These are phyloP conservation scores for Paxillus ammoniavirescens DNA, from an alignment of 768 basidiomycete genomes.

Conservation along the genomic window DNA sequence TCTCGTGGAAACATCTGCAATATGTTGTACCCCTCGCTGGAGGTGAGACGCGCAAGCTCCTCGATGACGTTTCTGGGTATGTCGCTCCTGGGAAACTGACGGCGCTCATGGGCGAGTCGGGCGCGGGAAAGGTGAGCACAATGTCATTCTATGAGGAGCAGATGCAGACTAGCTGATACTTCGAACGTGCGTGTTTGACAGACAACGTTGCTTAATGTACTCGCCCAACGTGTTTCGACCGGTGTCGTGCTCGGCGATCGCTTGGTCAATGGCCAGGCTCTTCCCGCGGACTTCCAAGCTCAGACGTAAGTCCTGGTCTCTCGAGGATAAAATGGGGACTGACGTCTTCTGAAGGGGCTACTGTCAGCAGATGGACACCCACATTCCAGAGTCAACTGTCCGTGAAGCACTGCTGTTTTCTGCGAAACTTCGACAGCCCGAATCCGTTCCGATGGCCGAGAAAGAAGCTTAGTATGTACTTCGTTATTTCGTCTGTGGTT, in stretches of 20 bases:
- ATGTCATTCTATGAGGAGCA: neutral
- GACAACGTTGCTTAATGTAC: conserved; percentile 60
- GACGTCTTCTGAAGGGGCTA: conserved; percentile 52
- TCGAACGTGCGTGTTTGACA: conserved; percentile 8
- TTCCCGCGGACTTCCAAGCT: conserved; percentile 59
- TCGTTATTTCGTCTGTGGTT: neutral
- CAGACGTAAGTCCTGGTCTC: conserved; percentile 43
- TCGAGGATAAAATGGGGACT: neutral
- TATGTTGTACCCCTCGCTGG: conserved; percentile 55
- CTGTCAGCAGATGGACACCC: conserved; percentile 83
- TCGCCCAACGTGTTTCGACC: conserved; percentile 47
- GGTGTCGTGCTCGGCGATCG: conserved; percentile 52
- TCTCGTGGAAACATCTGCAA: conserved; percentile 74
- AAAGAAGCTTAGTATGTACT: conserved; percentile 74
- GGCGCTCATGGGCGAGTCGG: conserved; percentile 48
- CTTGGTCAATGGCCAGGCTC: conserved; percentile 52
- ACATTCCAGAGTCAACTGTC: conserved; percentile 74
- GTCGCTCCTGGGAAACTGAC: conserved; percentile 51
- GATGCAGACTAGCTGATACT: neutral
- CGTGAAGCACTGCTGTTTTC: conserved; percentile 81
- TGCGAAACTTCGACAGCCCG: conserved; percentile 75
- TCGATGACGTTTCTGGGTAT: conserved; percentile 48
- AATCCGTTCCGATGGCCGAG: conserved; percentile 58
- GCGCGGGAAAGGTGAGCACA: conserved; percentile 29
- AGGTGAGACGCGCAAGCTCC: conserved; percentile 38